phyloP scores from a whole-genome alignment of 306 rosid genomes.

The Cucurbita moschata region DNA sequence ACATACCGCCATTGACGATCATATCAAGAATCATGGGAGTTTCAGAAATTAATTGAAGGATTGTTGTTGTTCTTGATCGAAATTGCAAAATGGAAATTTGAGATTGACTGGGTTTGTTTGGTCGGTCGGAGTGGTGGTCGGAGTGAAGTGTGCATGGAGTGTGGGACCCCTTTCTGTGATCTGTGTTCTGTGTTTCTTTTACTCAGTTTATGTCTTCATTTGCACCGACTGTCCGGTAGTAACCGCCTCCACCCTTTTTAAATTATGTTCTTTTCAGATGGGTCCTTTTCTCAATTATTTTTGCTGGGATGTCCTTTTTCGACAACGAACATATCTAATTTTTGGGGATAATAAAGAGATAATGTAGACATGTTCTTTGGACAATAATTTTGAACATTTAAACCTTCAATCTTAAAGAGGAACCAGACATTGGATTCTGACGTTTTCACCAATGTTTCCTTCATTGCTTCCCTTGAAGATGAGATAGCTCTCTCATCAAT shows the following conservation, averaged over 20 bases:
- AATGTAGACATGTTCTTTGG: not conserved
- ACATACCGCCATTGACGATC: constrained; percentile 23
- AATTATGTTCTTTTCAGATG: not conserved
- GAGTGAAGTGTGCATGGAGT: not conserved
- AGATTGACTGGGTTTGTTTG: not conserved
- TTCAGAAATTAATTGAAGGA: too few species aligned
- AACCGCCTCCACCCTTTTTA: not conserved
- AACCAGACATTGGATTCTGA: too few species aligned
- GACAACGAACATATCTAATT: not conserved
- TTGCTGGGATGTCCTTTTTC: not conserved
- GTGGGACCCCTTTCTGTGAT: not conserved
- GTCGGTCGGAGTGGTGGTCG: not conserved
- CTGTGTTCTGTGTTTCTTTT: not conserved
- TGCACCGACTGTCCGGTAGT: constrained; percentile 6
- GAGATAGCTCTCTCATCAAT: too few species aligned
- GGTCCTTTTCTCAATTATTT: not conserved
- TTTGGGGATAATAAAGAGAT: not conserved
- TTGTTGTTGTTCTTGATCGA: too few species aligned
- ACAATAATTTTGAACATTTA: too few species aligned
- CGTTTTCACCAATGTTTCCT: too few species aligned
- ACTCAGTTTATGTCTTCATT: not conserved
- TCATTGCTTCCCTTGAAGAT: too few species aligned
- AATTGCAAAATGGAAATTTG: not conserved
- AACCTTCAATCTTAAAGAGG: too few species aligned
- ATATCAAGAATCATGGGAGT: not conserved